Percentiles rank a stretch among this genome's conserved stretches.
Conservation (phyloP, 306 rosid species). For the Quercus variabilis region DNA sequence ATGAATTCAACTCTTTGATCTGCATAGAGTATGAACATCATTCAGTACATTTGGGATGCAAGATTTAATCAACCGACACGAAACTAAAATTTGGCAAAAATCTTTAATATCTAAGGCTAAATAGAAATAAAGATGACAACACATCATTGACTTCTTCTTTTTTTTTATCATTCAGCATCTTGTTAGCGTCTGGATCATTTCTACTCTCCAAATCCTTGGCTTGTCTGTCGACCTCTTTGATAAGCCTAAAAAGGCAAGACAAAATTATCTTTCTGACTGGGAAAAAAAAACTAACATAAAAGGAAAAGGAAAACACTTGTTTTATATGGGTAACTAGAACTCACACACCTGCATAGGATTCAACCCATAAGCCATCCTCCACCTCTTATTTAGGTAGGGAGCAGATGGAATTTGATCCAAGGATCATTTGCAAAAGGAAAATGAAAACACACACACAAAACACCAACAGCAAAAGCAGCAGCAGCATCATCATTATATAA, state of each 20-base stretch:
- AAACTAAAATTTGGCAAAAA: not conserved
- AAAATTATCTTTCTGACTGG: not conserved
- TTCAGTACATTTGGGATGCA: slow-evolving; percentile 13
- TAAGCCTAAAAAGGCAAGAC: slow-evolving; percentile 57
- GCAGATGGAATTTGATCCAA: no score
- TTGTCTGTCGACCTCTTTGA: slow-evolving; percentile 81
- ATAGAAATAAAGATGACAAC: slow-evolving; percentile 22
- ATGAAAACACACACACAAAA: no score
- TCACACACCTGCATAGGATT: no score
- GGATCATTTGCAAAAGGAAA: no score
- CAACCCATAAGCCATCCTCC: no score
- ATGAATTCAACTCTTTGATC: slow-evolving; percentile 94
- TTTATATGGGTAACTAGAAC: no score
- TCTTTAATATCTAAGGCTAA: not conserved
- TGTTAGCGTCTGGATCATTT: slow-evolving; percentile 59
- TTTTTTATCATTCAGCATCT: slow-evolving; percentile 84
- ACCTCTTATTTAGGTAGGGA: no score
- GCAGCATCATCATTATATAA: no score
- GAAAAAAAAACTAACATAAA: not conserved
- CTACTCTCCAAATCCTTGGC: slow-evolving; percentile 65
- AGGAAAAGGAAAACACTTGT: no score
- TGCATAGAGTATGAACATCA: slow-evolving; percentile 41
- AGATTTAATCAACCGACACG: not conserved
- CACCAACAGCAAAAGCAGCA: no score
- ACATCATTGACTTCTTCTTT: slow-evolving; percentile 60